A percentile compares a stretch with the other conserved stretches of the same genome.
These are phyloP conservation scores for Stephania yunnanensis DNA, from an alignment of 164 flowering plant genomes.

Conservation along the genomic window DNA sequence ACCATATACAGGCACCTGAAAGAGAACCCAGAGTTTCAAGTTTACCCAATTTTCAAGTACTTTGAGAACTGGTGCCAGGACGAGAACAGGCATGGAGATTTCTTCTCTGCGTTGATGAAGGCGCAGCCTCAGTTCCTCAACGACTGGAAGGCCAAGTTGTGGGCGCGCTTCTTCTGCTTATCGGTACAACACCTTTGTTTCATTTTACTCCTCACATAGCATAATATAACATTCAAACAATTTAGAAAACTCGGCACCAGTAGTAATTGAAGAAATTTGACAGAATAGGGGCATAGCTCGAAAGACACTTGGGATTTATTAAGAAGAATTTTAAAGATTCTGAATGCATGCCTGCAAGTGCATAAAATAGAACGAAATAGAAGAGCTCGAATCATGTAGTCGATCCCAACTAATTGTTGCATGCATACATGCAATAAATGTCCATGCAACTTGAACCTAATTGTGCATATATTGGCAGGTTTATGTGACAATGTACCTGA, in stretches of 20 bases:
- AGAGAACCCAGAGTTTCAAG: slow-evolving; percentile 81
- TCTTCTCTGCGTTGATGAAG: slow-evolving; percentile 96
- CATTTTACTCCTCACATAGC: not conserved
- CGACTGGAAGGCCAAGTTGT: slow-evolving; percentile 95
- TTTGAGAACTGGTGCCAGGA: slow-evolving; percentile 99
- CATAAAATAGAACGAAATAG: too few relatives aligned
- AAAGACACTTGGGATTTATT: too few relatives aligned
- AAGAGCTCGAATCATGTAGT: too few relatives aligned
- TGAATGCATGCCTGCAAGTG: too few relatives aligned
- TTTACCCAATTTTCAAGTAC: slow-evolving; percentile 95
- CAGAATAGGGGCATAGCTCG: too few relatives aligned
- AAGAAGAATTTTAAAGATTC: not conserved
- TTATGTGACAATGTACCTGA: slow-evolving; percentile 95
- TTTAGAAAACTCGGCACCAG: too few relatives aligned
- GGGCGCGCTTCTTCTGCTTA: slow-evolving; percentile 95
- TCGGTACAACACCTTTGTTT: slow-evolving; percentile 48
- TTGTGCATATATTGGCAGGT: slow-evolving; percentile 42
- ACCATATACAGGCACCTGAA: slow-evolving; percentile 93
- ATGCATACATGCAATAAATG: too few relatives aligned
- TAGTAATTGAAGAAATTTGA: too few relatives aligned
- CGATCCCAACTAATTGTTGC: too few relatives aligned
- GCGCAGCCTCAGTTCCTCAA: slow-evolving; percentile 98
- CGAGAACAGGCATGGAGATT: slow-evolving; percentile 98
- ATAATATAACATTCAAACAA: too few relatives aligned
- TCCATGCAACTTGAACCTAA: too few relatives aligned